phyloP scores from a whole-genome alignment of 2,329 filamentous ascomycete species.

The Phialemonium atrogriseum region DNA sequence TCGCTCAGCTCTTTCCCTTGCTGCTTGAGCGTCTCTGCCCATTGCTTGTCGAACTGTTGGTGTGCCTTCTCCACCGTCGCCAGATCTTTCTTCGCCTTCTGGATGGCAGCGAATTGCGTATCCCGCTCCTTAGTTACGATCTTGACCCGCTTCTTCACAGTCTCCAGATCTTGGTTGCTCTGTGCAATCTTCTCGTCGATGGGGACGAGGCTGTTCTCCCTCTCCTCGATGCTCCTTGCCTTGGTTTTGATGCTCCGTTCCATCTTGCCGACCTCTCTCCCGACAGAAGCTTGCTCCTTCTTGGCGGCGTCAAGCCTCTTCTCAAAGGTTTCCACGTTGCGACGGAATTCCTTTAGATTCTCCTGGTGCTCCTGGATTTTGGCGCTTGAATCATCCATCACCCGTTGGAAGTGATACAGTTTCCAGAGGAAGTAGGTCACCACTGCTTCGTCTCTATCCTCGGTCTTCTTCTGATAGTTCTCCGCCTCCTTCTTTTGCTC shows the following conservation, averaged over 20 bases:
- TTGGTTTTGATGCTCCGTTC: slow-evolving; percentile 80
- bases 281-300: slow-evolving; percentile 71
- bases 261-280: slow-evolving; percentile 68
- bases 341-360: slow-evolving; percentile 84
- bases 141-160: slow-evolving; percentile 58
- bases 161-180: slow-evolving; percentile 61
- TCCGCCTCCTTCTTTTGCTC: slow-evolving; percentile 96
- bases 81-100: slow-evolving; percentile 73
- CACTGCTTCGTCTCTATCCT: slow-evolving; percentile 83
- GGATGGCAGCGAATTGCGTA: slow-evolving; percentile 57
- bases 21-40: slow-evolving; percentile 74
- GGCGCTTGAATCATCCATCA: slow-evolving; percentile 84
- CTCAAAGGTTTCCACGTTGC: slow-evolving; percentile 80
- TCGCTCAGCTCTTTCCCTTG: slow-evolving; percentile 81
- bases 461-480: slow-evolving; percentile 81
- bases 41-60: slow-evolving; percentile 79
- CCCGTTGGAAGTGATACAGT: slow-evolving; percentile 85
- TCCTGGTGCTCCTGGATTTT: slow-evolving; percentile 92
- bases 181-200: slow-evolving; percentile 88
- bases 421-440: slow-evolving; percentile 96
- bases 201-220: slow-evolving; percentile 76
- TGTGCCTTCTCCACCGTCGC: slow-evolving; percentile 83
- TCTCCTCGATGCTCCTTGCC: slow-evolving; percentile 79
- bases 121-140: slow-evolving; percentile 71
- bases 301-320: slow-evolving; percentile 71